These are phyloP conservation scores for Malassezia globosa DNA, from an alignment of 1,284 basidiomycete genomes.

Conservation along the genomic window DNA sequence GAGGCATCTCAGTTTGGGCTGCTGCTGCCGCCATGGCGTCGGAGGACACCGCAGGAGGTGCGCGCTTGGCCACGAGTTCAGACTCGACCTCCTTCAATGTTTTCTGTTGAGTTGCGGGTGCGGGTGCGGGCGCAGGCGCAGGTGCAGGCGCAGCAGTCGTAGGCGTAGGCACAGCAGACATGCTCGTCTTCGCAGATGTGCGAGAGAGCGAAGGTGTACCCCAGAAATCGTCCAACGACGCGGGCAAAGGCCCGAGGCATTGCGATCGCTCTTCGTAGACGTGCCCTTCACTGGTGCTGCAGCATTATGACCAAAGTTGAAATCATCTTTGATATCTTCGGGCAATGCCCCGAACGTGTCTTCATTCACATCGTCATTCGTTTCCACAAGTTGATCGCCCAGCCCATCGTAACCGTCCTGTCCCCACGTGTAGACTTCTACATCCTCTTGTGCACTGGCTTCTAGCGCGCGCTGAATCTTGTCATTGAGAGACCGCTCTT, in stretches of 20 bases:
- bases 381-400: slow-evolving; percentile 70
- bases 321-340: slow-evolving; percentile 59
- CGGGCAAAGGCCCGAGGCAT: slow-evolving; percentile 34
- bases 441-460: slow-evolving; percentile 56
- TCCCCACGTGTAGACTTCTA: slow-evolving; percentile 76
- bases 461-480: slow-evolving; percentile 51
- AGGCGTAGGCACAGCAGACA: too few species aligned
- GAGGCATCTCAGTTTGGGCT: slow-evolving; percentile 17
- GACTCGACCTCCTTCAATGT: slow-evolving; percentile 48
- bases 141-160: slow-evolving; percentile 14
- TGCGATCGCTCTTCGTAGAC: slow-evolving; percentile 19
- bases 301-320: slow-evolving; percentile 60
- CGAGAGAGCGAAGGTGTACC: slow-evolving; percentile 28
- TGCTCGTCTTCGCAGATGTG: slow-evolving; percentile 16
- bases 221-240: slow-evolving; percentile 45
- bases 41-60: slow-evolving; percentile 12
- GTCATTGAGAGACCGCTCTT: slow-evolving; percentile 35
- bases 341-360: slow-evolving; percentile 71
- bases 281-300: too few species aligned
- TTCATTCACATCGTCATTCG: slow-evolving; percentile 51
- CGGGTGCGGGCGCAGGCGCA: slow-evolving; percentile 18
- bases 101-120: slow-evolving; percentile 14
- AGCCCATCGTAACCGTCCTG: slow-evolving; percentile 81
- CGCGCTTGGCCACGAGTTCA: slow-evolving; percentile 33
- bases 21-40: slow-evolving; percentile 20